phyloP scores from a whole-genome alignment of 2,329 filamentous ascomycete species.

The Penicillium concentricum region DNA sequence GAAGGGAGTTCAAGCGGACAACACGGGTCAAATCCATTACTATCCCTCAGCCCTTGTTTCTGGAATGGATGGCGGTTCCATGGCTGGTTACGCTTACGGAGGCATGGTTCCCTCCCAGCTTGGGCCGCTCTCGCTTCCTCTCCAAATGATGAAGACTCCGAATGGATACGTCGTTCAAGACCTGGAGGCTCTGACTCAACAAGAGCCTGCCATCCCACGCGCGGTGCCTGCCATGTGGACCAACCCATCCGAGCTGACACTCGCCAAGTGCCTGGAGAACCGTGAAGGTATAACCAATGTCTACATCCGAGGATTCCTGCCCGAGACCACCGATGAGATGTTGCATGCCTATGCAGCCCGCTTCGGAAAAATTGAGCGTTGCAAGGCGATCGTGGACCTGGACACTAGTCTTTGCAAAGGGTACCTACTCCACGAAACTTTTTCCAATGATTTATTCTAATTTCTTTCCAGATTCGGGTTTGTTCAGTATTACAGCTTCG shows the following conservation, averaged over 20 bases:
- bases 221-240: constrained; percentile 85
- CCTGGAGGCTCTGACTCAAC: constrained; percentile 65
- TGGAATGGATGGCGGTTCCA: constrained; percentile 58
- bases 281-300: constrained; percentile 95
- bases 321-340: constrained; percentile 90
- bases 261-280: constrained; percentile 93
- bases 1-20: constrained; percentile 58
- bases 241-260: constrained; percentile 80
- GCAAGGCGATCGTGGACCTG: constrained; percentile 97
- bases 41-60: constrained; percentile 55
- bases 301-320: constrained; percentile 94
- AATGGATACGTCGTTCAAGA: constrained; percentile 49
- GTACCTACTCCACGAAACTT: constrained; percentile 51
- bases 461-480: constrained; percentile 77
- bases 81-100: constrained; percentile 52
- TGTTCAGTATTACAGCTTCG: constrained; percentile 86
- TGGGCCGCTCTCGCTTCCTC: constrained; percentile 36
- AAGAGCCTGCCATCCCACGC: constrained; percentile 78
- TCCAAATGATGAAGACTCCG: constrained; percentile 48
- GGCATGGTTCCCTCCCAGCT: constrained; percentile 63
- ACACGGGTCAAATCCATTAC: constrained; percentile 59
- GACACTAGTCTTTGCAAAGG: constrained; percentile 94
- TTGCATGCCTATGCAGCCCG: constrained; percentile 77
- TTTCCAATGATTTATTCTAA: constrained; percentile 10
- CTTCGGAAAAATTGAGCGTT: constrained; percentile 92